Base-by-base conservation (phyloP, 805 yeast species). In the Cyberlindnera samutprakarnensis region DNA sequence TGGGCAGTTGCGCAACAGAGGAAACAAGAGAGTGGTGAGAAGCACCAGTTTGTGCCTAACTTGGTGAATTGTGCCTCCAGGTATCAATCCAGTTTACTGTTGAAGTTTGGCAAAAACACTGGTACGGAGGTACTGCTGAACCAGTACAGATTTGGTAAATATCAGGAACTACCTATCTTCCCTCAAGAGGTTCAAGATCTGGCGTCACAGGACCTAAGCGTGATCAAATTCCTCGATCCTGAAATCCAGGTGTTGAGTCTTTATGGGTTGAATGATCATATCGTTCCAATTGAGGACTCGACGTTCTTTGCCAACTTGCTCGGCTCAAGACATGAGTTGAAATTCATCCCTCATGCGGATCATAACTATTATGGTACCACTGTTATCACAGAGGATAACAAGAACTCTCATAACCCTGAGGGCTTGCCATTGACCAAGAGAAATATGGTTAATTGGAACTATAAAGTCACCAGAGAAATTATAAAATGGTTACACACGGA, bases 1-100 rank as follows among this genome's bases (percentile, higher is more conserved):
- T 88, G 88, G 82, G 78, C 79, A 4, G 37, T 71, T 21, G 35
- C 55, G 23, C 72, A 70, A 35, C 66, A 68, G 37, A 26, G 41
- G 10, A 56, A 62, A 17, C 34, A 56, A 11, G 56, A 54, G 3
- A 56, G 50, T 4, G 46, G 54, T 8, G 41, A 60, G 4, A 41
- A 50, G 7, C 68, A 63, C 12, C 55, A 61, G 9, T 46, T 62
- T n/a, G 72, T 82, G 2, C 87, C 88, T 1, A 68, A 67, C 35
- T 49, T 88, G 43, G 61, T 86, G 46, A 84, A 84, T 43, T 75
- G 85, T 52, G 70, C 86, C 1, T 81, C 87, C 3, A 64, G 96
- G 41, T 87, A 57, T 55, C 64, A 67, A 14, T 37, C 44, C 4
- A 35, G 24, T 21, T 12, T 33, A 6, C 18, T 49, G n/a, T 31